phyloP scores from a whole-genome alignment of 169 alveolate species.

The Ichthyophthirius multifiliis region DNA sequence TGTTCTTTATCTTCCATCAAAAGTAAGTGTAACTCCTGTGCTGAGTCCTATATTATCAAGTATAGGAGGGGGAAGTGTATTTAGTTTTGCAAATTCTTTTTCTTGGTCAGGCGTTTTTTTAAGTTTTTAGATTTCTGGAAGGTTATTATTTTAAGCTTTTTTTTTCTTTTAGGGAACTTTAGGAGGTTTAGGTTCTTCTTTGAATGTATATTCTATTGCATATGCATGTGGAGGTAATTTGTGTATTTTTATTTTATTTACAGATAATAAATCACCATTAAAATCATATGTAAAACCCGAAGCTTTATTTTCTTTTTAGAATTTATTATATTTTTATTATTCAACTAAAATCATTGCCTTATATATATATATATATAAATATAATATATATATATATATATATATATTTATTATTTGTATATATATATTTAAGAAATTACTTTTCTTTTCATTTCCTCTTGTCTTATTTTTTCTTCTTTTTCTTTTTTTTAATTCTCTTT shows the following conservation, averaged over 20 bases:
- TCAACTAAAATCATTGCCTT: neutral
- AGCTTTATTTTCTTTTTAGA: neutral
- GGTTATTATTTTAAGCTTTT: neutral
- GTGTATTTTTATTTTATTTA: neutral
- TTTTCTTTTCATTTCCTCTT: neutral
- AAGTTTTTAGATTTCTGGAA: neutral
- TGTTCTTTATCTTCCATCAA: constrained; percentile 1
- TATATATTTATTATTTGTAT: neutral
- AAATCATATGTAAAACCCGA: constrained; percentile 1
- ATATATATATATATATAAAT: neutral
- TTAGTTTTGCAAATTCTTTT: neutral
- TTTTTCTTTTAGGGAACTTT: neutral
- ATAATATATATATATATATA: neutral
- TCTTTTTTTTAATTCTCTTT: neutral
- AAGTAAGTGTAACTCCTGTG: neutral
- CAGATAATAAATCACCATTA: constrained; percentile 1
- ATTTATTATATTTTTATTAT: neutral
- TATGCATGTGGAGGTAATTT: neutral
- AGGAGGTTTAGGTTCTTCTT: neutral
- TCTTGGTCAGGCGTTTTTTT: constrained; percentile 1
- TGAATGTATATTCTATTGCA: neutral
- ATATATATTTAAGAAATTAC: neutral
- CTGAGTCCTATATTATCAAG: neutral
- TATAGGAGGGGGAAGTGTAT: neutral
- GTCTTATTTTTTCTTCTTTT: neutral